Base-by-base conservation (phyloP, 768 basidiomycete genomes). In the Lactifluus piperatus region DNA sequence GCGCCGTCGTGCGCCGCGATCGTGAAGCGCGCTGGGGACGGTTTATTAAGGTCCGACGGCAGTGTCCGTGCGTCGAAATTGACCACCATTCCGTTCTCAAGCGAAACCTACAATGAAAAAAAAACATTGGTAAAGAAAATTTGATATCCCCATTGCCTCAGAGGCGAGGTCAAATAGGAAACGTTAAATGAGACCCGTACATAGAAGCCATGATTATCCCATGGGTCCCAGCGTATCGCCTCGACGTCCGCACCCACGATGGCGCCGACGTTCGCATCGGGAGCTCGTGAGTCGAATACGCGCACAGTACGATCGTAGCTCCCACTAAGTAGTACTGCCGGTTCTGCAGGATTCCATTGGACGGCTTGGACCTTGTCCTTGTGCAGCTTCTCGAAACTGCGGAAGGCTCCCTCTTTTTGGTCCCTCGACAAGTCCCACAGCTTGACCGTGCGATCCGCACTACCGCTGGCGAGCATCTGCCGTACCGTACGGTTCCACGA, bases 281-380 rank as follows among this genome's bases (percentile, higher is more conserved):
- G 89, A 1, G 93, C 82, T 51, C 95, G 77, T 16, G 90, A 86
- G 72, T 99, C 97, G 71, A 97, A 97, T 27, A 90, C 88, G 59
- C 91, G 78, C n/a, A 98, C 92, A 0, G 91, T 94, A 37, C 94
- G 83, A 74, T 97, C 97, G 68, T 91, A 97, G 60, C 91, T 89
- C 22, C 95, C 97, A 10, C 91, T 94, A 56, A 99, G 75, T 37
- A 99, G 75, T 27, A 97, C 91, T 9, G 86, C 89, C 20, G 94
- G 90, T 62, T 97, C 88, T 54, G 79, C 78, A 32, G 83, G 79
- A 70, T 97, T 97, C 97, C 97, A 99, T 67, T 94, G 88, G 8
- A 99, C 92, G 2, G 90, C 84, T 73, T 97, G 94, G 24, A 99
- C 91, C 75, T 95, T 97, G 72, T 97, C 94, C 69, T 84, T 89